phyloP scores from a whole-genome alignment of 768 basidiomycete genomes.

The Cyclocybe aegerita region DNA sequence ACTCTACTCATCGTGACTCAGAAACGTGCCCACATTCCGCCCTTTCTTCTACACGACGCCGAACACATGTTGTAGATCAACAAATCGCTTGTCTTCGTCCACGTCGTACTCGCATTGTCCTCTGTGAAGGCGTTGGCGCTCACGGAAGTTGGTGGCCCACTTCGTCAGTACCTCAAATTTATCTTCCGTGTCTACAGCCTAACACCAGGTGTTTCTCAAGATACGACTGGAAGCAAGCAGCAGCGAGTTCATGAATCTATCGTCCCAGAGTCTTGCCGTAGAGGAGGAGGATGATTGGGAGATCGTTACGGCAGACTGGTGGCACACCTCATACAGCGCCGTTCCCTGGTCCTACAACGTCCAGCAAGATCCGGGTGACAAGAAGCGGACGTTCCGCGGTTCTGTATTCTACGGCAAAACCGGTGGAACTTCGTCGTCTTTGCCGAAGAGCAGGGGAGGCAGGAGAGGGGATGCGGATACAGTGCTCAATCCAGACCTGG shows the following conservation, averaged over 20 bases:
- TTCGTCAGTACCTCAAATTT: slow-evolving; percentile 2
- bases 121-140: slow-evolving; percentile 30
- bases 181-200: slow-evolving; percentile 4
- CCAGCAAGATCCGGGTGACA: slow-evolving; percentile 16
- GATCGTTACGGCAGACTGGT: slow-evolving; percentile 36
- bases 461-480: slow-evolving; percentile 22
- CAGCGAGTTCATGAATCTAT: slow-evolving; percentile 25
- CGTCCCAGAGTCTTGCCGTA: slow-evolving; percentile 16
- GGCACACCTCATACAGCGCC: slow-evolving; percentile 36
- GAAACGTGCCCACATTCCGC: slow-evolving; percentile 28
- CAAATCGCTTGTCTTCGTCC: slow-evolving; percentile 17
- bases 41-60: slow-evolving; percentile 24
- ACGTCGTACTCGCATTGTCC: slow-evolving; percentile 19
- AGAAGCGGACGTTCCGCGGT: slow-evolving; percentile 30
- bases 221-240: slow-evolving; percentile 23
- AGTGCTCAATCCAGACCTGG: slow-evolving; percentile 36
- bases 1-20: slow-evolving; percentile 4
- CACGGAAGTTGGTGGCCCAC: slow-evolving; percentile 16
- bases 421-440: background rate
- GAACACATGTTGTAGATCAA: slow-evolving; percentile 35
- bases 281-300: slow-evolving; percentile 40
- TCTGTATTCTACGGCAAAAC: slow-evolving; percentile 25
- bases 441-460: slow-evolving; percentile 9
- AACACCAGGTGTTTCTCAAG: slow-evolving; percentile 9
- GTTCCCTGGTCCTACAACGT: slow-evolving; percentile 40